These are phyloP conservation scores for Sarocladiaceae sp. DNA, from an alignment of 2,329 filamentous ascomycete genomes.

Conservation along the genomic window DNA sequence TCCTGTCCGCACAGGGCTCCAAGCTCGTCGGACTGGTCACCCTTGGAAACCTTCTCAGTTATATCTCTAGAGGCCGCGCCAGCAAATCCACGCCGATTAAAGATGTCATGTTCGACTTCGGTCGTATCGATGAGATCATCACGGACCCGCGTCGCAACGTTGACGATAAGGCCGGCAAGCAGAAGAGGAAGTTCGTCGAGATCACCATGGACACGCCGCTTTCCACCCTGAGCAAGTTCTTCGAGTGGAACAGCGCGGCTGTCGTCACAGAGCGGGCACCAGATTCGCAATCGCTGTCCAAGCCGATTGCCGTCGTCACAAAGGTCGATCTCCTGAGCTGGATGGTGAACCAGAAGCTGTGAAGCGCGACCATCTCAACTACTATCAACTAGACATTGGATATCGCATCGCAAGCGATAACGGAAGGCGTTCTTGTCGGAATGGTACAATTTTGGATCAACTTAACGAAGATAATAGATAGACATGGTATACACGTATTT, in stretches of 20 bases:
- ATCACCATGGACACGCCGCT: slow-evolving; percentile 89
- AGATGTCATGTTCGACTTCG: slow-evolving; percentile 96
- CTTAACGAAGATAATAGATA: no score
- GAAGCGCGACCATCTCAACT: no score
- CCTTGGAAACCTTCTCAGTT: slow-evolving; percentile 86
- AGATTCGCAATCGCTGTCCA: slow-evolving; percentile 52
- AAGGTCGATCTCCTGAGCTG: slow-evolving; percentile 94
- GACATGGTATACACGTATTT: no score
- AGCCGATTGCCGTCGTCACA: slow-evolving; percentile 84
- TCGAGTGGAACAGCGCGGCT: slow-evolving; percentile 96
- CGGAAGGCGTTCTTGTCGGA: no score
- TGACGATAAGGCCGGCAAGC: slow-evolving; percentile 27
- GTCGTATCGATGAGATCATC: slow-evolving; percentile 77
- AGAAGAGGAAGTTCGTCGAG: slow-evolving; percentile 74
- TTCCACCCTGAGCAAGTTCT: slow-evolving; percentile 78
- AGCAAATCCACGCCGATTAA: slow-evolving; percentile 66
- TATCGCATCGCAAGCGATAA: no score
- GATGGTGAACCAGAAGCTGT: slow-evolving; percentile 64
- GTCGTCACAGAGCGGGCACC: slow-evolving; percentile 75
- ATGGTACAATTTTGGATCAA: no score
- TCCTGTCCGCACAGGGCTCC: slow-evolving; percentile 59
- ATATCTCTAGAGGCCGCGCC: slow-evolving; percentile 78
- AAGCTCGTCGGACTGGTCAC: slow-evolving; percentile 89
- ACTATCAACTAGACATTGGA: no score
- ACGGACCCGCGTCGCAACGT: slow-evolving; percentile 69